phyloP scores from a whole-genome alignment of 495 filamentous ascomycete species.

The Cryomyces minteri region DNA sequence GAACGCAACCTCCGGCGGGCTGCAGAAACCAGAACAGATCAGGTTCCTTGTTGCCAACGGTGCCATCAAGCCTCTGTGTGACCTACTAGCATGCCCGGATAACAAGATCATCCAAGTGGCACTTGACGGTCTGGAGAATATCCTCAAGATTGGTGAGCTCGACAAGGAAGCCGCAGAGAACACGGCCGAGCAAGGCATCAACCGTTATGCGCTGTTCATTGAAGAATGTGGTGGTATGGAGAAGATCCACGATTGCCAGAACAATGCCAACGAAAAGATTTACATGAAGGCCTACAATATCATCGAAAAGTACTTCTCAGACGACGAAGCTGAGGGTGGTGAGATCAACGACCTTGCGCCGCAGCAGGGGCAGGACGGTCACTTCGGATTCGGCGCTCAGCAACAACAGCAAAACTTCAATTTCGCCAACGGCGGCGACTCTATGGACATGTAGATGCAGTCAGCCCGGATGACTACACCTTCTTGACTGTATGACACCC shows the following conservation, averaged over 20 bases:
- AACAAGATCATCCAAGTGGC: constrained; percentile 99
- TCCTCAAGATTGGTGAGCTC: constrained; percentile 96
- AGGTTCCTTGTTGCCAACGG: constrained; percentile 82
- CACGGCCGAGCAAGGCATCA: constrained; percentile 55
- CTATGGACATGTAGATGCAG: constrained; percentile 88
- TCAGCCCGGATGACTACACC: no score
- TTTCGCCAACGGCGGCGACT: constrained; percentile 79
- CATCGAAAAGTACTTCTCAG: constrained; percentile 99
- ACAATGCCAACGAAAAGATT: constrained; percentile 99
- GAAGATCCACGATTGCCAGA: constrained; percentile 99
- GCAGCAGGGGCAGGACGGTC: constrained; percentile 42
- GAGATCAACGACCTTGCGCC: constrained; percentile 48
- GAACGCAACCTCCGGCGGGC: constrained; percentile 91
- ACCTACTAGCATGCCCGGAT: constrained; percentile 89
- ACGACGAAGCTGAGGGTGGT: constrained; percentile 78
- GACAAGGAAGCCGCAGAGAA: constrained; percentile 76
- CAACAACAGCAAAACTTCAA: constrained; percentile 73
- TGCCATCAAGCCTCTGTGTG: constrained; percentile 95
- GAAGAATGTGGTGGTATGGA: constrained; percentile 99
- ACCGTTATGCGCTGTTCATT: constrained; percentile 94
- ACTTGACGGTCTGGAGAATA: constrained; percentile 96
- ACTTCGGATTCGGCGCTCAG: constrained; percentile 72
- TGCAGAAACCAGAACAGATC: constrained; percentile 98
- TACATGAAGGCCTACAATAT: constrained; percentile 99
- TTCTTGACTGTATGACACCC: no score